Percentiles rank a stretch among this genome's conserved stretches.
These are phyloP conservation scores for Fusarium pseudograminearum DNA, from an alignment of 2,329 filamentous ascomycete genomes.

Conservation along the genomic window DNA sequence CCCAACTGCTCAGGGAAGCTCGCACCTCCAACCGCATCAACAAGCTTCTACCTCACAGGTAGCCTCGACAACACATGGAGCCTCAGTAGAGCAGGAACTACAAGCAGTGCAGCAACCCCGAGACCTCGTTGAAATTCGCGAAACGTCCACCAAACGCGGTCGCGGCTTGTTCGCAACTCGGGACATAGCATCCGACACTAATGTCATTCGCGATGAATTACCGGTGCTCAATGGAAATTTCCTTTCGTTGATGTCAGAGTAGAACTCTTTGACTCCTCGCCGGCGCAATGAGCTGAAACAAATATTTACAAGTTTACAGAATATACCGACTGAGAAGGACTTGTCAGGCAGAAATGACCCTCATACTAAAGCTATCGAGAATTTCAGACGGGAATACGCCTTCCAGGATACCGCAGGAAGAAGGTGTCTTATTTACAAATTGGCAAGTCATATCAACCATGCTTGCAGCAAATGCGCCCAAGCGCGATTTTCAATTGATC, in stretches of 20 bases:
- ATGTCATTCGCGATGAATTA: slow-evolving; percentile 38
- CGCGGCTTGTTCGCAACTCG: slow-evolving; percentile 40
- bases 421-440: slow-evolving; percentile 35
- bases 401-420: slow-evolving; percentile 31
- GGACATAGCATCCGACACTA: slow-evolving; percentile 11
- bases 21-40: too few relatives aligned
- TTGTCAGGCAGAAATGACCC: background rate
- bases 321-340: slow-evolving; percentile 1
- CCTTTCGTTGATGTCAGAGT: slow-evolving; percentile 18
- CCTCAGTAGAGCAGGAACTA: background rate
- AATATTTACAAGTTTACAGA: slow-evolving; percentile 27
- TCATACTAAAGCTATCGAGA: background rate
- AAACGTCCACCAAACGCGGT: slow-evolving; percentile 11
- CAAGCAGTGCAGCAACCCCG: background rate
- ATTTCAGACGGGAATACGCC: slow-evolving; percentile 37
- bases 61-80: background rate
- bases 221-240: slow-evolving; percentile 33
- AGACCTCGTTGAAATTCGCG: slow-evolving; percentile 5
- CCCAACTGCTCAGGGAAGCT: too few relatives aligned
- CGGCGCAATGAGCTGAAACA: background rate
- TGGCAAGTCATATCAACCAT: slow-evolving; percentile 50
- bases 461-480: slow-evolving; percentile 51
- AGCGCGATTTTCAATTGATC: slow-evolving; percentile 30
- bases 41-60: background rate
- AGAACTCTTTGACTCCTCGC: slow-evolving; percentile 6